Evolutionary conservation across 2,329 filamentous ascomycete genomes (phyloP).

Genomic region (Paecilomyces sp.): DNA sequence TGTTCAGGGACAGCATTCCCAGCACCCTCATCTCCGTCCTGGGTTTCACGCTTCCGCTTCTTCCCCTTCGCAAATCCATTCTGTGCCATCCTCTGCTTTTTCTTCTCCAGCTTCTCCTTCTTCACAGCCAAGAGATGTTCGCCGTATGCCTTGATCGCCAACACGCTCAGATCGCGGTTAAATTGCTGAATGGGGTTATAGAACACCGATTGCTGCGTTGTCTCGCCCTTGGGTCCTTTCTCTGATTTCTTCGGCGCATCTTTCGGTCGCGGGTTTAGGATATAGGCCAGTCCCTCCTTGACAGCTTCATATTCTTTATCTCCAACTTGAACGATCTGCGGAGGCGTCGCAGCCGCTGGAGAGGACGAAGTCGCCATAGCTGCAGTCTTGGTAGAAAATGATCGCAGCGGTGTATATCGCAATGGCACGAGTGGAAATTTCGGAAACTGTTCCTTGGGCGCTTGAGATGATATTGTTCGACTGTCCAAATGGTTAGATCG

Average conservation of each 20-base stretch:
- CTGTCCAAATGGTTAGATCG: neutral
- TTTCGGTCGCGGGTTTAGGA: constrained; percentile 53
- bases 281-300: constrained; percentile 61
- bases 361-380: constrained; percentile 13
- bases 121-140: constrained; percentile 55
- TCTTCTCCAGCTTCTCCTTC: constrained; percentile 42
- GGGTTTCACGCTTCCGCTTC: constrained; percentile 30
- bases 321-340: constrained; percentile 34
- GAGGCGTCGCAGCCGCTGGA: constrained; percentile 3
- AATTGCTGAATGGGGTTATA: constrained; percentile 99
- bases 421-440: neutral
- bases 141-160: constrained; percentile 85
- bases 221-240: constrained; percentile 42
- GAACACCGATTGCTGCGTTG: constrained; percentile 72
- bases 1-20: neutral
- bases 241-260: constrained; percentile 37
- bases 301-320: constrained; percentile 53
- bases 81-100: constrained; percentile 24
- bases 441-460: neutral
- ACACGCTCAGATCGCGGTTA: constrained; percentile 88
- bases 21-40: constrained; percentile 10
- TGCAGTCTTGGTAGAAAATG: neutral
- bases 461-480: neutral
- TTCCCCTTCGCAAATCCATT: constrained; percentile 28
- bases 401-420: neutral